Base-by-base conservation (phyloP, 495 filamentous ascomycete genomes). In the Podospora fimiseda region DNA sequence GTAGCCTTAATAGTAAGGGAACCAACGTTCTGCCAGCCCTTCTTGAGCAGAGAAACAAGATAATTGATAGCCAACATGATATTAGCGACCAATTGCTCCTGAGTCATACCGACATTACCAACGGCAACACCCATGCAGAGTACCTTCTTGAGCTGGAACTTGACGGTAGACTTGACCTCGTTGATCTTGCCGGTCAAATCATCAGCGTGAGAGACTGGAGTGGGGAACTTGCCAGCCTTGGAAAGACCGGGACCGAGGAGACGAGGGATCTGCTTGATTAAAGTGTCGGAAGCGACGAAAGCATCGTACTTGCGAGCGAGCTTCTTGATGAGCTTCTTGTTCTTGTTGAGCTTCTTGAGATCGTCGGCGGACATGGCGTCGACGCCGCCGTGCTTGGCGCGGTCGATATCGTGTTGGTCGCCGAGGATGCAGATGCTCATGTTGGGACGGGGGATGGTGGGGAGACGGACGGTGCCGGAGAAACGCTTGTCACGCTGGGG, bases 271-370 rank as follows among this genome's bases (percentile, higher is more conserved):
- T 97, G 94, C 82, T 94, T 95, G 84, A 98, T 95, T 61, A 98
- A 76, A 68, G 85, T 75, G 66, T 98, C 93, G 69, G 91, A 96
- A 69, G 93, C 86, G 68, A 98, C 75, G 79, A 98, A 98, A 60
- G 91, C 92, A 78, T 98, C 94, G 84, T 98, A 97, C 80, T 97
- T 97, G 80, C 90, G 89, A 59, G 93, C 94, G 56, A 98, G 88
- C 85, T 97, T 98, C 88, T 98, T 98, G 86, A 98, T 96, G 64
- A 98, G 84, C 85, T 98, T 98, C 86, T 98, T 98, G 88, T 98
- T 98, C 88, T 97, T 98, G 85, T 98, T 98, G 60, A 98, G 87
- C 86, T 98, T 98, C 87, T 97, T 97, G 74, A 98, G 77, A 75
- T 98, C 93, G 65, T 98, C 93, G 57, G 87, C 75, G 68, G 88